phyloP scores from a whole-genome alignment of 108 stramenopile species.

The Poteriospumella lacustris region DNA sequence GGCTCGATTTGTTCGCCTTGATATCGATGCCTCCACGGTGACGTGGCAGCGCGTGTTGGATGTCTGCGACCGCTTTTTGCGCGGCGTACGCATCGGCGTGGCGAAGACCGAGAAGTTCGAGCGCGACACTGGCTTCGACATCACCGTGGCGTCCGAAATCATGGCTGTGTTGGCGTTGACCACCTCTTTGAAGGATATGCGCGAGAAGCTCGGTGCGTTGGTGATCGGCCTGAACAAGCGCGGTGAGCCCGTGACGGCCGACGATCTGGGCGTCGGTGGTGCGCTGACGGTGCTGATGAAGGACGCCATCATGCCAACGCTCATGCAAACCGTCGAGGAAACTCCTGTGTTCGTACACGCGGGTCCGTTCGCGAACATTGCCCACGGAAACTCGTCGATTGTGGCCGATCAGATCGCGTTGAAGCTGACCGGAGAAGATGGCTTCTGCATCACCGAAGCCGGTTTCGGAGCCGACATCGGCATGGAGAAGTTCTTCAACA shows the following conservation, averaged over 20 bases:
- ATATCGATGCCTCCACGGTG: conserved; percentile 84
- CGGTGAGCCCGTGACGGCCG: conserved; percentile 75
- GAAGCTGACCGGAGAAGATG: conserved; percentile 80
- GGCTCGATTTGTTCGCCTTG: conserved; percentile 73
- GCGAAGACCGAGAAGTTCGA: conserved; percentile 39
- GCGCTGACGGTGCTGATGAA: conserved; percentile 94
- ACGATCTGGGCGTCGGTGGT: conserved; percentile 93
- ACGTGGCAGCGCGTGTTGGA: conserved; percentile 97
- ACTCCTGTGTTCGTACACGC: conserved; percentile 96
- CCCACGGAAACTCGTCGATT: conserved; percentile 86
- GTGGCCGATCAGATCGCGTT: conserved; percentile 91
- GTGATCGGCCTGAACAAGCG: conserved; percentile 63
- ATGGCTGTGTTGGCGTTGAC: conserved; percentile 95
- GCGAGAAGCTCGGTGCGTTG: conserved; percentile 84
- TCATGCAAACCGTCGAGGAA: conserved; percentile 96
- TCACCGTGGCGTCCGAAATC: conserved; percentile 94
- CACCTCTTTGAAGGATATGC: conserved; percentile 74
- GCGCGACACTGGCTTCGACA: conserved; percentile 90
- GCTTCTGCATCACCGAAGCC: conserved; percentile 92
- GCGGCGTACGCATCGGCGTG: conserved; percentile 69
- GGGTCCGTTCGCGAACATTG: conserved; percentile 94
- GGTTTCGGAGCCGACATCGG: conserved; percentile 98
- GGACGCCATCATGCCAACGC: conserved; percentile 84
- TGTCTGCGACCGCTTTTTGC: conserved; percentile 85
- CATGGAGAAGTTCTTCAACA: conserved; percentile 98